Conservation (phyloP, 208 protist species). For the Herpetomonas muscarum region DNA sequence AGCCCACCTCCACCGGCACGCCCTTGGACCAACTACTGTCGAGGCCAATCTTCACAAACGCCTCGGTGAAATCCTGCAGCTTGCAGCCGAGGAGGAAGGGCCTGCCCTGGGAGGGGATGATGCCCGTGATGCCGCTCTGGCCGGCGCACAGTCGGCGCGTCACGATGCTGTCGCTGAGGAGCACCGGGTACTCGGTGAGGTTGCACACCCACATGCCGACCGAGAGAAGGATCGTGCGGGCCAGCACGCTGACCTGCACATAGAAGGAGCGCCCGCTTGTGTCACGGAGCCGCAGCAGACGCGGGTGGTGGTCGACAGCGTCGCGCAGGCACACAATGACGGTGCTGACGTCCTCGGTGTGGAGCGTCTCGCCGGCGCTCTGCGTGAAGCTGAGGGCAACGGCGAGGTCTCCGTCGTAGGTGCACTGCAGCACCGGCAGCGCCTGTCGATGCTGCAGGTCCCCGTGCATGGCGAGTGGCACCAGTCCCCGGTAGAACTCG, state of each 20-base stretch:
- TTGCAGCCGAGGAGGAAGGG: constrained; percentile 70
- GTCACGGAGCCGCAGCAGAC: constrained; percentile 45
- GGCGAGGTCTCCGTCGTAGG: constrained; percentile 42
- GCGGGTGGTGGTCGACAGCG: constrained; percentile 47
- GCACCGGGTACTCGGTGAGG: constrained; percentile 72
- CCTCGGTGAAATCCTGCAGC: constrained; percentile 44
- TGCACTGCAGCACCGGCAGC: constrained; percentile 53
- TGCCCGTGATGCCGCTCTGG: constrained; percentile 51
- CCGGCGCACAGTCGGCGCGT: constrained; percentile 49
- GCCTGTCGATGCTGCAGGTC: constrained; percentile 49
- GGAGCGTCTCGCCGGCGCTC: constrained; percentile 48
- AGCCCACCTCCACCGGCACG: constrained; percentile 54
- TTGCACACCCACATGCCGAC: constrained; percentile 78
- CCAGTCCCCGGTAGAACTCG: constrained; percentile 29
- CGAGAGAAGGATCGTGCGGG: constrained; percentile 64
- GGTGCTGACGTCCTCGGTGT: constrained; percentile 27
- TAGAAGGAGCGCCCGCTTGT: constrained; percentile 52
- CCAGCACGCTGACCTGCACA: constrained; percentile 60
- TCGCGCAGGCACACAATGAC: constrained; percentile 36
- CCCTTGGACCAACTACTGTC: constrained; percentile 63
- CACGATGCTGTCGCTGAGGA: constrained; percentile 46
- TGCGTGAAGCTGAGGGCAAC: constrained; percentile 60
- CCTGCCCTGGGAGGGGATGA: constrained; percentile 67
- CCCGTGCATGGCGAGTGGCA: constrained; percentile 49
- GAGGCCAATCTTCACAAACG: constrained; percentile 58